These are phyloP conservation scores for Pythium angustatum DNA, from an alignment of 352 stramenopile genomes.

Conservation along the genomic window DNA sequence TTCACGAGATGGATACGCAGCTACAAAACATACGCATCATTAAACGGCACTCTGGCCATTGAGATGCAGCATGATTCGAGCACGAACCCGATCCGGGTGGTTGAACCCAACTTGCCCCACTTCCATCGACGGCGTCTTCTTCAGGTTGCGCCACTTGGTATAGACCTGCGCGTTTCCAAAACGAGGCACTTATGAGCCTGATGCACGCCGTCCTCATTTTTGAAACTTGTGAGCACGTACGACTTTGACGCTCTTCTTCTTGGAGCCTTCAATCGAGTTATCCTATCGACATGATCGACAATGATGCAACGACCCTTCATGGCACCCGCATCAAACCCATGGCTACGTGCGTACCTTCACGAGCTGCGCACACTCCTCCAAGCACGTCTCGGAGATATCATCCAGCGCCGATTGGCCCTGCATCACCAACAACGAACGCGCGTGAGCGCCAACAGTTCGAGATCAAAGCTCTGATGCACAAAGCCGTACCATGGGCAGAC, in stretches of 20 bases:
- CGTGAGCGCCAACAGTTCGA: neutral
- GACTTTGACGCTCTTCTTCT: conserved; percentile 89
- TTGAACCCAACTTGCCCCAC: conserved; percentile 90
- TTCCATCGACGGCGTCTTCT: conserved; percentile 90
- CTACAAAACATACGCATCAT: conserved; percentile 23
- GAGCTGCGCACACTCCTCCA: conserved; percentile 91
- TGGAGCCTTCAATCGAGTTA: conserved; percentile 94
- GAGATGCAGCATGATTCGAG: neutral
- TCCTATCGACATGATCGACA: too few relatives aligned
- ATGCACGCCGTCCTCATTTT: too few relatives aligned
- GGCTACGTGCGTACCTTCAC: conserved; percentile 77
- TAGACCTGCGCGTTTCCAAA: too few relatives aligned
- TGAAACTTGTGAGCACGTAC: conserved; percentile 45
- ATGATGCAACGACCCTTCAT: too few relatives aligned
- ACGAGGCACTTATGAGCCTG: too few relatives aligned
- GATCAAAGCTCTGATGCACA: too few relatives aligned
- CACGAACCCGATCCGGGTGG: conserved; percentile 55
- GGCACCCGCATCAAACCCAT: too few relatives aligned
- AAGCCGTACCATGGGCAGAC: conserved; percentile 77
- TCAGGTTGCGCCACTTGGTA: conserved; percentile 92
- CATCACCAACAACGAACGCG: neutral
- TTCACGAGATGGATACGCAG: conserved; percentile 69
- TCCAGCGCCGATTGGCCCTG: conserved; percentile 74
- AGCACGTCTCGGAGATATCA: conserved; percentile 71
- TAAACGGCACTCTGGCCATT: too few relatives aligned